phyloP scores from a whole-genome alignment of 306 rosid genomes.

The Carpinus viminea region DNA sequence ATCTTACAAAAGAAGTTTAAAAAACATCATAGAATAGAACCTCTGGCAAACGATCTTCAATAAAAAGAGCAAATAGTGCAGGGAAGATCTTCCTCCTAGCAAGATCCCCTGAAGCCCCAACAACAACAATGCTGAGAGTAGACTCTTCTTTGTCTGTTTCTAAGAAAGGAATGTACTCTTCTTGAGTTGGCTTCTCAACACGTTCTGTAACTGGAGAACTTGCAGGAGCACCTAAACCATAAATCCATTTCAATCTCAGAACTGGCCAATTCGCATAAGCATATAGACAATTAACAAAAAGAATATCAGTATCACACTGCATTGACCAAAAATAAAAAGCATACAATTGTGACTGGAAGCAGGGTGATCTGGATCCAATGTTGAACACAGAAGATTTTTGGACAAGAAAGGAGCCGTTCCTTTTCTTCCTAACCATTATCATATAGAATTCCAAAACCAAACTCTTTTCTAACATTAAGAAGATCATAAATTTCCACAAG shows the following conservation, averaged over 20 bases:
- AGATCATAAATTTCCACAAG: neutral
- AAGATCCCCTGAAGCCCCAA: slow-evolving; percentile 99
- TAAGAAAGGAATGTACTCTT: slow-evolving; percentile 37
- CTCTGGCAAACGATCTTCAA: slow-evolving; percentile 88
- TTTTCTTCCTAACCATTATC: neutral
- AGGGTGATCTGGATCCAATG: neutral
- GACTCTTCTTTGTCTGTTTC: slow-evolving; percentile 45
- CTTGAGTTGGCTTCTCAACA: slow-evolving; percentile 34
- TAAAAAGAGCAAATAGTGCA: slow-evolving; percentile 89
- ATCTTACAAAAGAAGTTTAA: neutral
- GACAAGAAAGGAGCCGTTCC: neutral
- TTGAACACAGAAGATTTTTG: neutral
- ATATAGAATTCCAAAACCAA: neutral
- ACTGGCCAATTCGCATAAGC: slow-evolving; percentile 4
- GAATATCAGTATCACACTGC: neutral
- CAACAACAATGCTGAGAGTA: slow-evolving; percentile 78
- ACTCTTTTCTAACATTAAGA: neutral
- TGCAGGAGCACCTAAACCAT: slow-evolving; percentile 51
- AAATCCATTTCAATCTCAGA: slow-evolving; percentile 23
- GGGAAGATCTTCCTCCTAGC: slow-evolving; percentile 98
- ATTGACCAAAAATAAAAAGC: neutral
- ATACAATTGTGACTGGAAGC: neutral
- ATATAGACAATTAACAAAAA: neutral
- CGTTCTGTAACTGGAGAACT: slow-evolving; percentile 50
- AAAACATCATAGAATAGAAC: slow-evolving; percentile 33